A percentile compares a stretch with the other conserved stretches of the same genome.
These are phyloP conservation scores for Cladosporium sp. DNA, from an alignment of 2,329 filamentous ascomycete genomes.

Conservation along the genomic window DNA sequence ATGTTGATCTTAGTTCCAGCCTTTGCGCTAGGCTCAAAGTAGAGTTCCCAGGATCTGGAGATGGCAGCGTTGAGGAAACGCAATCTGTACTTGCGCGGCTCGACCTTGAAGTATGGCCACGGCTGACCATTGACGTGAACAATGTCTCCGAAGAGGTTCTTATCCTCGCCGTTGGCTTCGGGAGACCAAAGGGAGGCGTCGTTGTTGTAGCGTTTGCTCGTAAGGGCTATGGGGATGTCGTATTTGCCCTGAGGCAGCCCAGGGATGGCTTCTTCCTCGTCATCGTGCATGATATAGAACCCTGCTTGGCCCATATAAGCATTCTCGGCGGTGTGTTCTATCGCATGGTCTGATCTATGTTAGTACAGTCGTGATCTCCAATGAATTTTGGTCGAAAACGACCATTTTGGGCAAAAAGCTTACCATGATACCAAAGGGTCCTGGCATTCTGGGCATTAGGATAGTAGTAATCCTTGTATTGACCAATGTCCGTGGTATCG, in stretches of 20 bases:
- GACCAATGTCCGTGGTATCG: slow-evolving; percentile 46
- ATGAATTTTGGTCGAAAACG: too few relatives aligned
- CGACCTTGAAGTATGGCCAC: slow-evolving; percentile 58
- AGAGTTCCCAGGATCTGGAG: slow-evolving; percentile 35
- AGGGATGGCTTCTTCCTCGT: slow-evolving; percentile 42
- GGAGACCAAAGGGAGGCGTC: slow-evolving; percentile 49
- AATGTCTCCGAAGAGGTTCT: slow-evolving; percentile 52
- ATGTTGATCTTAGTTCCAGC: slow-evolving; percentile 41
- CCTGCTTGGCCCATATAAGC: slow-evolving; percentile 56
- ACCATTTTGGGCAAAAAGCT: not conserved
- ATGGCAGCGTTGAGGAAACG: slow-evolving; percentile 40
- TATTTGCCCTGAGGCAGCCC: slow-evolving; percentile 49
- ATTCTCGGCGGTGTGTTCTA: slow-evolving; percentile 37
- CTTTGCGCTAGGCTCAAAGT: slow-evolving; percentile 33
- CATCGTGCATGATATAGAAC: slow-evolving; percentile 53
- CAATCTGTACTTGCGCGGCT: slow-evolving; percentile 47
- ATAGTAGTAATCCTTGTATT: slow-evolving; percentile 59
- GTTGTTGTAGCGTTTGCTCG: slow-evolving; percentile 49
- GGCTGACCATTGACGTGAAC: slow-evolving; percentile 57
- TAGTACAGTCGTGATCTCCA: slow-evolving; percentile 28
- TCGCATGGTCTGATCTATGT: slow-evolving; percentile 32
- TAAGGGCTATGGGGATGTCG: slow-evolving; percentile 51
- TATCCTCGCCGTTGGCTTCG: slow-evolving; percentile 35
- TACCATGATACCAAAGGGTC: slow-evolving; percentile 51
- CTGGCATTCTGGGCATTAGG: slow-evolving; percentile 53